phyloP scores from a whole-genome alignment of 2,329 filamentous ascomycete species.

The Fusarium euwallaceae region DNA sequence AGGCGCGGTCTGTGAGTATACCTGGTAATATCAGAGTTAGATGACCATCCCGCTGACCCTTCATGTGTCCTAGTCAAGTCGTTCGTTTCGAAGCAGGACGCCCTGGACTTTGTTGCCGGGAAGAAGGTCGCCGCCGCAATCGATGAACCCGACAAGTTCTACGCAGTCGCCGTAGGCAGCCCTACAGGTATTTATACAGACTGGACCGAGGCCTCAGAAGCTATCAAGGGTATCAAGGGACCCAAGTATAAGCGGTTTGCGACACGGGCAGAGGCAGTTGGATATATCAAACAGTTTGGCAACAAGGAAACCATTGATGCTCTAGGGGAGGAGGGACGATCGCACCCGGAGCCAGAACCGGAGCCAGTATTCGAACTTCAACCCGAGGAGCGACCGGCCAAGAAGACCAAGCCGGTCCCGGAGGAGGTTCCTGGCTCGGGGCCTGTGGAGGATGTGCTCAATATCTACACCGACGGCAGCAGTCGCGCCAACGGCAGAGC shows the following conservation, averaged over 20 bases:
- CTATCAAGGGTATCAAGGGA: slow-evolving; percentile 80
- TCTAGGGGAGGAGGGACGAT: slow-evolving; percentile 51
- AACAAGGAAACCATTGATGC: slow-evolving; percentile 58
- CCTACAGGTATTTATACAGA: slow-evolving; percentile 71
- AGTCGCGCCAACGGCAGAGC: slow-evolving; percentile 68
- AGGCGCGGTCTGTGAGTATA: slow-evolving; percentile 75
- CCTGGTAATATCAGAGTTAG: not conserved
- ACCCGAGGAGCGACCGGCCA: slow-evolving; percentile 39
- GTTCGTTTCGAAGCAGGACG: slow-evolving; percentile 79
- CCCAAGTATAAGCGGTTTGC: slow-evolving; percentile 78
- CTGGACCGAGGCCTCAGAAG: slow-evolving; percentile 78
- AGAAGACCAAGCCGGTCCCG: slow-evolving; percentile 41
- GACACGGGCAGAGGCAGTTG: slow-evolving; percentile 79
- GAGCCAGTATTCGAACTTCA: slow-evolving; percentile 17
- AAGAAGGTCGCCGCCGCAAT: slow-evolving; percentile 57
- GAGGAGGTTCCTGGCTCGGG: slow-evolving; percentile 44
- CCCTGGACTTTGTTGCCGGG: slow-evolving; percentile 81
- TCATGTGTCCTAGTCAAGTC: slow-evolving; percentile 75
- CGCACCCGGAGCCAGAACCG: slow-evolving; percentile 19
- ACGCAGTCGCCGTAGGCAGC: slow-evolving; percentile 72
- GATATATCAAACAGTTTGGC: slow-evolving; percentile 73
- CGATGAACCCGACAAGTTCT: slow-evolving; percentile 64
- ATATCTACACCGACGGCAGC: slow-evolving; percentile 74
- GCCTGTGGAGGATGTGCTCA: slow-evolving; percentile 46
- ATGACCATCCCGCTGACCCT: slow-evolving; percentile 15